Base-by-base conservation (phyloP, 768 basidiomycete genomes). In the Lactarius pseudohatsudake region DNA sequence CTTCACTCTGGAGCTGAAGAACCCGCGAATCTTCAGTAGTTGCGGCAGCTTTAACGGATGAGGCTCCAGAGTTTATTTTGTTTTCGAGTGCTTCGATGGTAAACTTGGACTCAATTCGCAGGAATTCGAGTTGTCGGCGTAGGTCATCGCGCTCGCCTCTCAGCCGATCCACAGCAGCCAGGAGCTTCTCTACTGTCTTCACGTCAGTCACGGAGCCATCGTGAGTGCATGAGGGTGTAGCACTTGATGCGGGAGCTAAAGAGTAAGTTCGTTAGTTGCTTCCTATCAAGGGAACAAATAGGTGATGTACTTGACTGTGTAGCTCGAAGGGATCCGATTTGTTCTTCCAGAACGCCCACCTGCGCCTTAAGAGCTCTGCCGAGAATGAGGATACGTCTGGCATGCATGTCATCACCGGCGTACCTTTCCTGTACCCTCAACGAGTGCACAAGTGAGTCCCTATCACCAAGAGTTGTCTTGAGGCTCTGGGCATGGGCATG, bases 41-140 rank as follows among this genome's bases (percentile, higher is more conserved):
- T 1, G 66, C 59, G 15, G 64, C 62, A 16, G 57, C 38, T 8
- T 64, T 62, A 20, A 67, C 32, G 16, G 56, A 62, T 28, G 73
- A 71, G 15, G 63, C 64, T 47, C 70, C 69, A n/a, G 75, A 69
- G 1, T 78, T 74, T 26, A 89, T 76, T 64, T 82, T 83, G 40
- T 79, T 77, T 71, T 87, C 81, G 57, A 88, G 75, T 0, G 85
- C 82, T 66, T 90, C 83, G 18, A 86, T 81, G 2, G 85, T 78
- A 71, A 90, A 88, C 69, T 79, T 83, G 30, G 85, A 84, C 76
- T 93, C 91, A 3, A 81, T 79, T 69, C 89, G 82, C 62, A 88
- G 77, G 75, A 92, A 93, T 58, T 89, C 81, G 16, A 92, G 75
- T 62, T 88, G 82, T 7, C 86, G 81, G 59, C 81, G 81, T 32